Conservation (phyloP, 2,329 filamentous ascomycete species). For the Xylariales sp. region DNA sequence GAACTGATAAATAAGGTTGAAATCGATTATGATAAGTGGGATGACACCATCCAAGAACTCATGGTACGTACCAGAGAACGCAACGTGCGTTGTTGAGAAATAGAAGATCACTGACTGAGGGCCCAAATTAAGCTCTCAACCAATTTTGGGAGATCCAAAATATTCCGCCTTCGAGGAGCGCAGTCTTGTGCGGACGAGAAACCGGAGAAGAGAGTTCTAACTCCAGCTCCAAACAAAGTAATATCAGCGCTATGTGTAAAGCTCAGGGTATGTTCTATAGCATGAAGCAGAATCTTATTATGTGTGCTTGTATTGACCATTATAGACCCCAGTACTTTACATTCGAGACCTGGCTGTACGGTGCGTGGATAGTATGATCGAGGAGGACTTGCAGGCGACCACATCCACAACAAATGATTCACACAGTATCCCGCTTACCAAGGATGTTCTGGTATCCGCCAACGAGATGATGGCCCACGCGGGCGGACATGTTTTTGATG, state of each 20-base stretch:
- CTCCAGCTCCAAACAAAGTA: background rate
- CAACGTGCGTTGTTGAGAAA: background rate
- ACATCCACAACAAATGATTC: too few species aligned
- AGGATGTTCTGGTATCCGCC: constrained; percentile 8
- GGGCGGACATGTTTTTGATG: constrained; percentile 11
- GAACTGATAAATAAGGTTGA: constrained; percentile 11
- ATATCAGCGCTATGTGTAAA: constrained; percentile 10
- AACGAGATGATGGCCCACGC: constrained; percentile 10
- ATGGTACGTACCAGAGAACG: constrained; percentile 3
- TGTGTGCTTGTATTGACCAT: background rate
- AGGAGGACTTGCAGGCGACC: constrained; percentile 3
- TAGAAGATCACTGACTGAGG: background rate
- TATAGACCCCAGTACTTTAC: constrained; percentile 6
- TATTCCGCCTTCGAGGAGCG: background rate
- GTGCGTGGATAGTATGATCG: background rate
- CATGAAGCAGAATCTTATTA: background rate
- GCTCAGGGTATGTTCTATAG: constrained; percentile 9
- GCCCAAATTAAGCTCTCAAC: background rate
- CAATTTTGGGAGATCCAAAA: background rate
- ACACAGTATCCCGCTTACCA: too few species aligned
- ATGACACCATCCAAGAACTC: constrained; percentile 11
- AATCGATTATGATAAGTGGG: constrained; percentile 3
- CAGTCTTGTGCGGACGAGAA: background rate
- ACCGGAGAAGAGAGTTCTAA: background rate
- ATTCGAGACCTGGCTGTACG: constrained; percentile 9